Evolutionary conservation across 768 basidiomycete species (phyloP), one percentile per base, ranked within the genome.

Genomic region (Candolleomyces aberdarensis): DNA sequence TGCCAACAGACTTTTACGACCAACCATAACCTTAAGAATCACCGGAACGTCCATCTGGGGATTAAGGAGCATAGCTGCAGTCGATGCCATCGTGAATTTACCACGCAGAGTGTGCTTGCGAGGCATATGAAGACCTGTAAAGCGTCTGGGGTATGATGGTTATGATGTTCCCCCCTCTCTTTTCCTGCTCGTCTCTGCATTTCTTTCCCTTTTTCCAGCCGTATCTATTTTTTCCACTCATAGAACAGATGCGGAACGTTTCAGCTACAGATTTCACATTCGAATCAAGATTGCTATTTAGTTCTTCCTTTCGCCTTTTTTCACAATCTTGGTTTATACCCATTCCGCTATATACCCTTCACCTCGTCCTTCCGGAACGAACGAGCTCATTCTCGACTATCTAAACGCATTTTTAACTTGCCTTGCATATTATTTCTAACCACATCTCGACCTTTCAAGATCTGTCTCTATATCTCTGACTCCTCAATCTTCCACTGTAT

Each of bases 1-100:
- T 64, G 63, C 39, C 40, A 47, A 11, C 57, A 58, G 44, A 26
- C 29, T 3, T 64, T 64, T 20, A 58, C 52, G 41, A 64, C 63
- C 0, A 60, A 60, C 22, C 63, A 64, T 26, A 58, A 58, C 10
- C 59, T 57, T 5, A 64, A 56, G 39, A 50, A 60, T 15, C 63
- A 64, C 26, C n/a, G 31, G 29, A 56, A 56, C 20, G 54, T 56
- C 5, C 54, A 56, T 36, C 9, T 41, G n/a, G 54, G 54, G 13
- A 39, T 56, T 17, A 56, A 56, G 54, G 54, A 40, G 40, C 54
- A 56, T 36, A 4, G n/a, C 1, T 56, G 54, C n/a, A 5, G 5
- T 26, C 10, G 15, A 6, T 56, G 54, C 20, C 14, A 20, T 4
- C 3, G 54, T 6, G n/a, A 40, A 11, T 61, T 55, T 19, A 54